These are phyloP conservation scores for Fusarium piperis DNA, from an alignment of 2,329 filamentous ascomycete species.

Conservation along the genomic window DNA sequence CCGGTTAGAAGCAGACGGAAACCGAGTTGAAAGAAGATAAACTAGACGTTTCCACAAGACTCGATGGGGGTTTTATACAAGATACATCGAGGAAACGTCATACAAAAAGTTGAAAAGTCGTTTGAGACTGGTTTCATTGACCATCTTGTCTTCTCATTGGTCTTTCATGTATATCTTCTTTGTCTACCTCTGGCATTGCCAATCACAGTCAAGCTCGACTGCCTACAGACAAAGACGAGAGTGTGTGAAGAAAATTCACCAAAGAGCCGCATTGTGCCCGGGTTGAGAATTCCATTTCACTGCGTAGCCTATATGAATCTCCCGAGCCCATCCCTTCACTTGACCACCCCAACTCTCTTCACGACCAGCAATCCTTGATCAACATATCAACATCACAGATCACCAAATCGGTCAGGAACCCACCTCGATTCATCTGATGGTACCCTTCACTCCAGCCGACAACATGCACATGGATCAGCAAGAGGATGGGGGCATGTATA, in stretches of 20 bases:
- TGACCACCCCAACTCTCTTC: neutral
- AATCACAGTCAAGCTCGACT: neutral
- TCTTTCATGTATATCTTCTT: conserved; percentile 9
- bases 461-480: neutral
- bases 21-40: neutral
- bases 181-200: neutral
- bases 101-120: neutral
- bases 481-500: neutral
- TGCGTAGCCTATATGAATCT: neutral
- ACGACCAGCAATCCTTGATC: neutral
- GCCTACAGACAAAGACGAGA: neutral
- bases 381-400: neutral
- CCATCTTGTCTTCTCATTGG: neutral
- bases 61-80: neutral
- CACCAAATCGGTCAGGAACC: neutral
- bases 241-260: neutral
- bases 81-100: neutral
- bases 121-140: neutral
- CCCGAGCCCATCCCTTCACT: neutral
- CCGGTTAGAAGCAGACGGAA: neutral
- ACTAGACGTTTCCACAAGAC: neutral
- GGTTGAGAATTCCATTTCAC: neutral
- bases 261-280: neutral
- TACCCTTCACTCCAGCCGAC: neutral
- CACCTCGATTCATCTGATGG: neutral